Evolutionary conservation across 306 rosid genomes (phyloP).

Genomic region (Senna tora): DNA sequence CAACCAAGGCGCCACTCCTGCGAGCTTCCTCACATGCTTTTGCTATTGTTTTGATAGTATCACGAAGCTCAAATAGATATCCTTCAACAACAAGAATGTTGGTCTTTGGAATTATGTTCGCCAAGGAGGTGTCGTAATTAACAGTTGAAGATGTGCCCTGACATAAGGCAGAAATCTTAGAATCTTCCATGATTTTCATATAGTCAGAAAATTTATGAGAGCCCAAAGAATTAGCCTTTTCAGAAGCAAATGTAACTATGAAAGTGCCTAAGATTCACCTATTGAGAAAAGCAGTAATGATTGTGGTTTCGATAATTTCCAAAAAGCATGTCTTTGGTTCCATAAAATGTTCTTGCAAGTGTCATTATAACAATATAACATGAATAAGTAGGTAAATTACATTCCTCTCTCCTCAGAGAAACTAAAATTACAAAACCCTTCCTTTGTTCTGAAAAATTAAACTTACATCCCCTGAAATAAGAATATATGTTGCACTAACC

Average conservation of each 20-base stretch:
- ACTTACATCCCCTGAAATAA: no score
- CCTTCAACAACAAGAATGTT: conserved; percentile 91
- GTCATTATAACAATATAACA: neutral
- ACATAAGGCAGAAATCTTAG: conserved; percentile 42
- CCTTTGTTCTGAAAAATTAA: no score
- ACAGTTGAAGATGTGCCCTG: conserved; percentile 95
- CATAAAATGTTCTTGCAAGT: neutral
- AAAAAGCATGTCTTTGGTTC: neutral
- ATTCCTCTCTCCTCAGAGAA: no score
- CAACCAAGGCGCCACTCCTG: conserved; percentile 76
- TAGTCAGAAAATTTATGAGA: conserved; percentile 13
- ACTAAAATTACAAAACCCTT: no score
- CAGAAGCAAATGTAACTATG: conserved; percentile 6
- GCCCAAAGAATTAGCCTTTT: neutral
- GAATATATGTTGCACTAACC: no score
- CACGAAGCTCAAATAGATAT: conserved; percentile 87
- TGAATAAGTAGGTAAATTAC: neutral
- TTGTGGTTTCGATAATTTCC: neutral
- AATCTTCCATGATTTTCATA: conserved; percentile 20
- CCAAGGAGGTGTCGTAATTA: conserved; percentile 66
- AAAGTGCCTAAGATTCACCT: neutral
- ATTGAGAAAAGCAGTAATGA: neutral
- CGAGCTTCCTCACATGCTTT: conserved; percentile 83
- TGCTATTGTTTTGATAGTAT: conserved; percentile 71
- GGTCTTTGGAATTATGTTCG: conserved; percentile 69